Evolutionary conservation across 768 basidiomycete genomes (phyloP), one percentile per base, ranked within the genome.

Genomic region (Chalciporus pseudorubinellus): DNA sequence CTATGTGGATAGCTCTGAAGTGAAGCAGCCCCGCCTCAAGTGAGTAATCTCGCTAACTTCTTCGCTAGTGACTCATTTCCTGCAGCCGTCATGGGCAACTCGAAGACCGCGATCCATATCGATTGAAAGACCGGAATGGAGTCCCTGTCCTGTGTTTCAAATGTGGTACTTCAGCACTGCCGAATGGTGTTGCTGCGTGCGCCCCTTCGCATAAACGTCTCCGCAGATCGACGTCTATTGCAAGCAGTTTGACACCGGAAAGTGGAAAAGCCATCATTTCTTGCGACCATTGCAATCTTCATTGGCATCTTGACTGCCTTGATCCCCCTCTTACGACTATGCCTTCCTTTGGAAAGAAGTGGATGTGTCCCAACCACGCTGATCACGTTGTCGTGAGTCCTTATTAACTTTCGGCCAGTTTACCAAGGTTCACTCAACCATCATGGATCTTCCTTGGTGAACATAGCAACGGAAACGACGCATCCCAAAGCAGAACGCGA

Each of bases 311-410:
- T 50, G 97, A 98, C 67, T 99, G 97, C 61, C 76, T 98, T 24
- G 87, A 92, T 60, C 97, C 95, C 14, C 97, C 97, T 8, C 73
- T 95, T 52, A 75, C 87, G 20, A 78, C 78, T 36, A 85, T 98
- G 80, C 97, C 97, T 3, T 79, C 87, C 12, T 83, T 87, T 51
- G 83, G 83, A 58, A 89, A 85, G 76, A 97, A 95, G 68, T 99
- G 95, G 95, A 97, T 95, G 94, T 99, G 97, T 69, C 97, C 97
- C 8, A 92, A 95, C 63, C 97, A 99, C 65, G 85, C 84, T n/a
- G 94, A 97, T 58, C 83, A 84, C 51, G 78, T 85, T 47, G 68
- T 90, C 53, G 95, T 95, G 65, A 70, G 92, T 75, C 45, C 31
- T 43, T 38, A 41, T 18, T 31, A 49, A 40, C 47, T 22, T 8